Conservation (phyloP, 441 rosid genomes). For the Erodium texanum region DNA sequence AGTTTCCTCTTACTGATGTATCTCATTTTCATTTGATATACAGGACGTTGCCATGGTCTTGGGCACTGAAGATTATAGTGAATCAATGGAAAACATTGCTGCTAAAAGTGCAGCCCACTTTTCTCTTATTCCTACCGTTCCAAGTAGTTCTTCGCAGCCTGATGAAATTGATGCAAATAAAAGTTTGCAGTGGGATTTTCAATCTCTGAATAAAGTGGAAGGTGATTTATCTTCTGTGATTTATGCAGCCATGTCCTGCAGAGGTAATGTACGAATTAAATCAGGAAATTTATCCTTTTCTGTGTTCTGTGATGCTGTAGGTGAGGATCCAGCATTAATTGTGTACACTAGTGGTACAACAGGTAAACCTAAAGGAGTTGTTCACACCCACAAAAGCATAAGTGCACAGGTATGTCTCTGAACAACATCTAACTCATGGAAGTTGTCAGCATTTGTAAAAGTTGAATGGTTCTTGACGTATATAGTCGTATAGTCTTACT, state of each 20-base stretch:
- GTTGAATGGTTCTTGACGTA: not conserved
- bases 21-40: constrained; percentile 17
- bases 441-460: not conserved
- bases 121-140: constrained; percentile 59
- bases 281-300: constrained; percentile 2
- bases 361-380: constrained; percentile 95
- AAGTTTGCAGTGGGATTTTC: constrained; percentile 32
- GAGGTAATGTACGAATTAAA: constrained; percentile 7
- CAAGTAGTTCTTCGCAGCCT: constrained; percentile 29
- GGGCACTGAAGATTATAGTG: constrained; percentile 66
- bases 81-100: constrained; percentile 61
- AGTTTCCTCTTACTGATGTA: constrained; percentile 1
- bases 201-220: constrained; percentile 18
- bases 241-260: constrained; percentile 7
- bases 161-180: constrained; percentile 29
- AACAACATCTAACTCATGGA: not conserved
- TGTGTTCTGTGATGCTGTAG: constrained; percentile 29
- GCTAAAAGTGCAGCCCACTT: constrained; percentile 54
- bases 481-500: not conserved
- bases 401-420: constrained; percentile 55
- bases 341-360: constrained; percentile 98
- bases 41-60: constrained; percentile 71
- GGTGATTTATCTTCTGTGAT: constrained; percentile 17
- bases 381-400: constrained; percentile 85
- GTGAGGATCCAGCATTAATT: constrained; percentile 75